Evolutionary conservation across 164 flowering plant species (phyloP).

Genomic region (Aristolochia californica): DNA sequence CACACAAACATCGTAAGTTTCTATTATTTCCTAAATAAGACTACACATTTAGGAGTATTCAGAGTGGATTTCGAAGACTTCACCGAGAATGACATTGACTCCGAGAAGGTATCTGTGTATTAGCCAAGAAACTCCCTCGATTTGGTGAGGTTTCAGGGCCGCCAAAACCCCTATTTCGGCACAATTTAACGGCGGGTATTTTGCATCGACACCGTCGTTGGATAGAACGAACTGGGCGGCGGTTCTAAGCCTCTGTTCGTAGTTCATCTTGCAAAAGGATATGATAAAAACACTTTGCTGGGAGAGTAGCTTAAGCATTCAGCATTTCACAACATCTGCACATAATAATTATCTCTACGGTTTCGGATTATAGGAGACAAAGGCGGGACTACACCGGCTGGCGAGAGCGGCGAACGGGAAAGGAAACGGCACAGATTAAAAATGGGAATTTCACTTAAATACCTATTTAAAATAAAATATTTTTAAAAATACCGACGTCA

Average conservation of each 20-base stretch:
- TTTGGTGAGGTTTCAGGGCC: slow-evolving; percentile 73
- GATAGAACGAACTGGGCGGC: slow-evolving; percentile 53
- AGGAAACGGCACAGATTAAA: too few species aligned
- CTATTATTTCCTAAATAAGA: not conserved
- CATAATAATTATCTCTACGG: too few species aligned
- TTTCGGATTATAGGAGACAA: too few species aligned
- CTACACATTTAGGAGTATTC: not conserved
- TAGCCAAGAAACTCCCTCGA: slow-evolving; percentile 86
- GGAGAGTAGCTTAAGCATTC: too few species aligned
- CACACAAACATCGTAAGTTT: not conserved
- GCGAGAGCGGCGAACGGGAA: too few species aligned
- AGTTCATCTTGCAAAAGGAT: slow-evolving; percentile 27
- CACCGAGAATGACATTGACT: slow-evolving; percentile 87
- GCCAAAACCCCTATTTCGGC: slow-evolving; percentile 50
- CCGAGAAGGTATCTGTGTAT: slow-evolving; percentile 56
- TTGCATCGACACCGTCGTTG: slow-evolving; percentile 23
- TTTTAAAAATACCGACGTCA: too few species aligned
- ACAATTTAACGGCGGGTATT: slow-evolving; percentile 12
- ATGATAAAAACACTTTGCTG: too few species aligned
- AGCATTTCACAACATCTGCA: too few species aligned
- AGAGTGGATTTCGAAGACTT: not conserved
- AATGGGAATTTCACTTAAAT: too few species aligned
- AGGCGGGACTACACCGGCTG: too few species aligned
- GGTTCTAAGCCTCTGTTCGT: slow-evolving; percentile 53
- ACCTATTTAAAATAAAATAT: too few species aligned